Evolutionary conservation across 768 basidiomycete species (phyloP), one percentile per base, ranked within the genome.

Genomic region (Pholiota conissans): DNA sequence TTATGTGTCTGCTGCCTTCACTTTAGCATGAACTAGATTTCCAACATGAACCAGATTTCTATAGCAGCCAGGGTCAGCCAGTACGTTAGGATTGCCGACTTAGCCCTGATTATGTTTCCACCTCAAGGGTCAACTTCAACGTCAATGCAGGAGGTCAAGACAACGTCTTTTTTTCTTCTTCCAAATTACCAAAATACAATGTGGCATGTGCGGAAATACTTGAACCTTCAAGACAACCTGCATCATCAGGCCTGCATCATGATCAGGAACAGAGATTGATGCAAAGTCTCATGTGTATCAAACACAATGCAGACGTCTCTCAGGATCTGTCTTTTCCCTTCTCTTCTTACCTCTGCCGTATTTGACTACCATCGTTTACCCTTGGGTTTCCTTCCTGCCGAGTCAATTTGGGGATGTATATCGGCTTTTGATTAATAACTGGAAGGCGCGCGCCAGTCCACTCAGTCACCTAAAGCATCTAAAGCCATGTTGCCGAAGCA

Each of bases 21-120:
- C 47, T 50, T 61, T 58, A 55, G 54, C 53, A 58, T 55, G 61
- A 66, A 57, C 34, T 67, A 67, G 63, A 67, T 55, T 60, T 18
- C 57, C 49, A 63, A 56, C 52, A 39, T 52, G 34, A 51, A 49
- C n/a, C 50, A 49, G 52, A 52, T 24, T 52, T 37, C 45, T 49
- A 59, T 61, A 3, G 22, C 18, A 45, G 42, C 20, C 2, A 45
- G 3, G 22, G 20, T 22, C 13, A 20, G 8, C 9, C n/a, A 39
- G 16, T 14, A 39, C 20, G 20, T 18, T 39, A 13, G 11, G 10
- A 7, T 22, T 24, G 42, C 20, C 7, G 11, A 45, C 22, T 7
- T 18, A 22, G 42, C 22, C 42, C 11, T 20, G 42, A 20, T n/a
- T n/a, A n/a, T n/a, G n/a, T n/a, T n/a, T n/a, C n/a, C n/a, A n/a